Conservation (phyloP, 257 asterid genomes). For the Solanum peruvianum region DNA sequence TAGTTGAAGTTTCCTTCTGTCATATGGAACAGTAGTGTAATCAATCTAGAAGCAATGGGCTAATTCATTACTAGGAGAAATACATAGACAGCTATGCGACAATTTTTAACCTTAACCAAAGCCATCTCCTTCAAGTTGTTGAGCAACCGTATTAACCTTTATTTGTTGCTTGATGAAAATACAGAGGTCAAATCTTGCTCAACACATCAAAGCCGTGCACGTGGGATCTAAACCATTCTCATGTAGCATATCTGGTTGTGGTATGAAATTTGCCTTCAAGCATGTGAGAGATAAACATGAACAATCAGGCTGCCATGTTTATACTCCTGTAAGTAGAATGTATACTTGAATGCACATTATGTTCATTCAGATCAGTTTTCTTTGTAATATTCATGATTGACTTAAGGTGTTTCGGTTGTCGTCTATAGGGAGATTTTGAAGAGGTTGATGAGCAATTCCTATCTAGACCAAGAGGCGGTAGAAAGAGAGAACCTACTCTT, state of each 20-base stretch:
- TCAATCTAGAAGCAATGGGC: background rate
- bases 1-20: background rate
- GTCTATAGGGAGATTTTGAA: constrained; percentile 63
- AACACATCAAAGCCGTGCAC: constrained; percentile 72
- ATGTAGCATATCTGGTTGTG: constrained; percentile 56
- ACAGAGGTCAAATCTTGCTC: constrained; percentile 70
- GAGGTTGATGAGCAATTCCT: constrained; percentile 58
- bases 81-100: background rate
- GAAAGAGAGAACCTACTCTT: constrained; percentile 14
- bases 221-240: constrained; percentile 43
- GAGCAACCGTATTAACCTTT: background rate
- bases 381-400: background rate
- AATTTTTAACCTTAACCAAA: background rate
- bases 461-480: background rate
- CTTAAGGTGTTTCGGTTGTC: background rate
- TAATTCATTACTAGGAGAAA: background rate
- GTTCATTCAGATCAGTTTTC: background rate
- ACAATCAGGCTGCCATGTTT: constrained; percentile 56
- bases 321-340: constrained; percentile 35
- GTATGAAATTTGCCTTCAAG: constrained; percentile 61
- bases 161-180: background rate
- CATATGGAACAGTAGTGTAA: background rate
- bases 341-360: background rate
- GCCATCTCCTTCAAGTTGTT: background rate
- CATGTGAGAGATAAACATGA: constrained; percentile 91